Conservation (phyloP, 176 grass and related monocot species). For the Urochloa ruziziensis region DNA sequence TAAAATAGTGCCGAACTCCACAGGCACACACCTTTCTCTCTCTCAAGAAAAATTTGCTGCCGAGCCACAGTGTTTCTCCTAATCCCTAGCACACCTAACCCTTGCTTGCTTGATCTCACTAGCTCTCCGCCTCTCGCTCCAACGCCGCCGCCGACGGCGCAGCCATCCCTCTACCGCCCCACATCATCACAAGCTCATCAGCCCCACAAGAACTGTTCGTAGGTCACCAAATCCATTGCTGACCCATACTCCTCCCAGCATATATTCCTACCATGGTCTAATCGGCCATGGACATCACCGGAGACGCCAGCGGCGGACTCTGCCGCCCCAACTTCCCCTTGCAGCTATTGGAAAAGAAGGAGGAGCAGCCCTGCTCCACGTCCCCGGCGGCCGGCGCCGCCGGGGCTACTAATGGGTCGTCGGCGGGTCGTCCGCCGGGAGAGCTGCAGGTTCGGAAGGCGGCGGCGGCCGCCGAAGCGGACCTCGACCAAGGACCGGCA, state of each 20-base stretch:
- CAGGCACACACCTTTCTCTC: neutral
- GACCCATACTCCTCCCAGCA: neutral
- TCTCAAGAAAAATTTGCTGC: neutral
- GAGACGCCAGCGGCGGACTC: constrained; percentile 39
- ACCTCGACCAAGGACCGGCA: constrained; percentile 88
- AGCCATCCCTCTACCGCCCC: neutral
- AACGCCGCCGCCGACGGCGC: constrained; percentile 7
- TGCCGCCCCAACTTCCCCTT: constrained; percentile 71
- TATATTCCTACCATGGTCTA: constrained; percentile 27
- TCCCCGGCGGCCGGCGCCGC: constrained; percentile 38
- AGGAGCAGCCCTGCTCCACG: constrained; percentile 64
- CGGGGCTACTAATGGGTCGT: constrained; percentile 26
- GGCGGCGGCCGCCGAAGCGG: constrained; percentile 49
- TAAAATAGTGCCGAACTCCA: constrained; percentile 51
- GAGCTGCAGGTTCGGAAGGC: constrained; percentile 47
- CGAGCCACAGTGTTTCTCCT: constrained; percentile 24
- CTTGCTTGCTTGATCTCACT: constrained; percentile 29
- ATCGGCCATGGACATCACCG: constrained; percentile 33
- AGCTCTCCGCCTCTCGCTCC: constrained; percentile 11
- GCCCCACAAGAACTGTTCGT: constrained; percentile 35
- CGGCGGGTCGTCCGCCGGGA: constrained; percentile 22
- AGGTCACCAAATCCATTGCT: constrained; percentile 26
- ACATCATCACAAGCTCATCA: constrained; percentile 32
- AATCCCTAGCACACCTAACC: constrained; percentile 20
- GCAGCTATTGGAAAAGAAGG: constrained; percentile 86